Evolutionary conservation across 495 filamentous ascomycete genomes (phyloP), one percentile per base, ranked within the genome.

Genomic region (Cenococcum geophilum): DNA sequence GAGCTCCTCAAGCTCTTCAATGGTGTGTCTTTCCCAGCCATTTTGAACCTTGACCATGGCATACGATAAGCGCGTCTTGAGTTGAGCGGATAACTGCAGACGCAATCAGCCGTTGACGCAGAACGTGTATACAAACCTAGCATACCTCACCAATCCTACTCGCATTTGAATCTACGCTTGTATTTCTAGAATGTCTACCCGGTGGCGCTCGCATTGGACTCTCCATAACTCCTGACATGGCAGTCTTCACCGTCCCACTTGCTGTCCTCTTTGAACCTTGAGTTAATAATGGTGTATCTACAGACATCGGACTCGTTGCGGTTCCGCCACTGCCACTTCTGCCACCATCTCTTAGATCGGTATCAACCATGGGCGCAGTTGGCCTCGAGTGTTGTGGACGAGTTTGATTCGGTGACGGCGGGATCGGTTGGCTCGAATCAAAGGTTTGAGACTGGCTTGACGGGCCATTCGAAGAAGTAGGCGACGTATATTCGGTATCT

Each of bases 31-130:
- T 75, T 92, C 85, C 80, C 89, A 89, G 54, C 87, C 89, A 71
- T 93, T 84, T 73, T 92, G 86, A 42, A 97, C 85, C 71, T 95
- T 95, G 66, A 92, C 82, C 76, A 92, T 89, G 37, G 90, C 91
- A 72, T 96, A 95, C 5, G 89, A 88, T 12, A 97, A 77, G 55
- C 89, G 86, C 6, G 89, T 82, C 62, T 83, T 85, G 23, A 97
- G 79, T 68, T 90, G 84, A 40, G 83, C 81, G 34, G 90, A 89
- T 49, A 93, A 72, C 87, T 95, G 68, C 43, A 58, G 56, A 45
- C 40, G 22, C 36, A 9, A 27, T 67, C 47, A 65, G 67, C 60
- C 35, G 48, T 55, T 59, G 34, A 53, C 63, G 23, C 42, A 45
- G 16, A 72, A 60, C 16, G 40, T 34, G 35, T 49, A 51, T 57